Evolutionary conservation across 2,329 filamentous ascomycete genomes (phyloP).

Genomic region (Pseudogymnoascus sp.): DNA sequence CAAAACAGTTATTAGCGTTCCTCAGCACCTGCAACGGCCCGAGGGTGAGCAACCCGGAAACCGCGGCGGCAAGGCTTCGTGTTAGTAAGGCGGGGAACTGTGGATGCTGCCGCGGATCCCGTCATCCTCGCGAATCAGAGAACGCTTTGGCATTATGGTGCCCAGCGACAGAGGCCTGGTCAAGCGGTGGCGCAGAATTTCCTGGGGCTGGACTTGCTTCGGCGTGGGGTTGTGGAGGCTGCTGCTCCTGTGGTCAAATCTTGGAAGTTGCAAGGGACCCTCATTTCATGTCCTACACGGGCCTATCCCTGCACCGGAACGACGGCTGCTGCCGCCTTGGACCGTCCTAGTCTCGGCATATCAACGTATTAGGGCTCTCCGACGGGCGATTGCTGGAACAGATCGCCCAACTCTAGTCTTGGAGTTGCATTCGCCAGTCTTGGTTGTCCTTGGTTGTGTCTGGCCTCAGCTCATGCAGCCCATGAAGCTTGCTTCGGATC

Average conservation of each 20-base stretch:
- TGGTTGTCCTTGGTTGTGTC: background rate
- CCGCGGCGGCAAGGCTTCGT: background rate
- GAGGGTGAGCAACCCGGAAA: background rate
- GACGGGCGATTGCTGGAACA: background rate
- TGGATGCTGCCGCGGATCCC: background rate
- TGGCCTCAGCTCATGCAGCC: background rate
- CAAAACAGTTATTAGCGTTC: background rate
- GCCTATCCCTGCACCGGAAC: conserved; percentile 6
- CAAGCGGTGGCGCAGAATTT: background rate
- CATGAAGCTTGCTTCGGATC: background rate
- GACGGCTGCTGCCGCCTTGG: conserved; percentile 1
- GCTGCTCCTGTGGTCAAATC: background rate
- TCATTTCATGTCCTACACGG: conserved; percentile 2
- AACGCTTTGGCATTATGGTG: background rate
- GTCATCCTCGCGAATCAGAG: background rate
- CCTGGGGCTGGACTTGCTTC: background rate
- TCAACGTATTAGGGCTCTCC: background rate
- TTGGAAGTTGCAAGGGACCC: background rate
- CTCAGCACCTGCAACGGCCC: conserved; percentile 5
- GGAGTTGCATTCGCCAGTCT: background rate
- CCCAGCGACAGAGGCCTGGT: background rate
- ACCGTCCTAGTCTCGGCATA: background rate
- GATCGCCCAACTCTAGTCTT: background rate
- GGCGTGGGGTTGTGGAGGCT: background rate
- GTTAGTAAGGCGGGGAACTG: background rate